Conservation (phyloP, 1,284 basidiomycete genomes). For the Ustilago shanxiensis region DNA sequence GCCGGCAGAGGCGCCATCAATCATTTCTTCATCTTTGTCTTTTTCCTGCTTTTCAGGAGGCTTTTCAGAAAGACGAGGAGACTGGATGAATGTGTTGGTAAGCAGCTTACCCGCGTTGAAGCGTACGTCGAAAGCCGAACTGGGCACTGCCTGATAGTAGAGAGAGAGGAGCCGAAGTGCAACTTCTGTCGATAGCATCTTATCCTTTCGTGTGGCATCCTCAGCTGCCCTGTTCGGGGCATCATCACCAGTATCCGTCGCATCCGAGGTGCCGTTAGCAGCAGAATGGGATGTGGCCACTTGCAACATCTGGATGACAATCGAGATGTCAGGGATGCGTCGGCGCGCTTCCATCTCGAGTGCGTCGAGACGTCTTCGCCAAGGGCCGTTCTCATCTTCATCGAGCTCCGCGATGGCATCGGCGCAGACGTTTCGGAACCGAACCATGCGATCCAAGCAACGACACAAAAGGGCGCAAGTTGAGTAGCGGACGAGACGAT, state of each 20-base stretch:
- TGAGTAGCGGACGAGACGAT: conserved; percentile 82
- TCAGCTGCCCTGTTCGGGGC: conserved; percentile 32
- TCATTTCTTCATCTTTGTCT: conserved; percentile 8
- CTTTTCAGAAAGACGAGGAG: not conserved
- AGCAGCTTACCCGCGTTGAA: conserved; percentile 89
- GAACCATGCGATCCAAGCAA: conserved; percentile 50
- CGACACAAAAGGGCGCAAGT: conserved; percentile 78
- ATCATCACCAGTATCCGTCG: not conserved
- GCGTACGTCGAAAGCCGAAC: conserved; percentile 80
- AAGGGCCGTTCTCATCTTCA: conserved; percentile 73
- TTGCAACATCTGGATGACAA: conserved; percentile 69
- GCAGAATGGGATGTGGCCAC: conserved; percentile 46
- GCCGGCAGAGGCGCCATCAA: not conserved
- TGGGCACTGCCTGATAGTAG: conserved; percentile 83
- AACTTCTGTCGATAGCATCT: conserved; percentile 80
- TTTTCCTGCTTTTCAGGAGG: not conserved
- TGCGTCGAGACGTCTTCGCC: conserved; percentile 30
- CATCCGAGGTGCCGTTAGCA: conserved; percentile 5
- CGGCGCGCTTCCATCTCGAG: conserved; percentile 56
- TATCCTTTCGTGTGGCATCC: conserved; percentile 18
- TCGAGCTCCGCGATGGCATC: conserved; percentile 75
- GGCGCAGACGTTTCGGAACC: conserved; percentile 36
- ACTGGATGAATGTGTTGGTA: conserved; percentile 72
- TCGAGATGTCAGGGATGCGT: conserved; percentile 65
- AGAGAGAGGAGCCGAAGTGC: conserved; percentile 84